Conservation (phyloP, 768 basidiomycete genomes). For the Hysterangium stoloniferum region DNA sequence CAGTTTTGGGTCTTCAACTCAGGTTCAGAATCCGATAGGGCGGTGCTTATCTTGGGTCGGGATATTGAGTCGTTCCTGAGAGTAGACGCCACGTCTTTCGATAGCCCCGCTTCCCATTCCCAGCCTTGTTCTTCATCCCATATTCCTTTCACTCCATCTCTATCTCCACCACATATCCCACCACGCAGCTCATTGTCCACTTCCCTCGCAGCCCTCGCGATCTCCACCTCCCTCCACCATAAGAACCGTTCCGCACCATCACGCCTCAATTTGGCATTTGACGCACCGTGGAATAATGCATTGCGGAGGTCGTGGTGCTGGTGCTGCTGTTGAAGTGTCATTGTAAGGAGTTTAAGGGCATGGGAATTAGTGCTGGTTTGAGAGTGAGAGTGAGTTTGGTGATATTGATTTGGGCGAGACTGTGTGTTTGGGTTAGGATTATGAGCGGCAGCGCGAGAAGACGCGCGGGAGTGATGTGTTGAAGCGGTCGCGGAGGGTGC, state of each 20-base stretch:
- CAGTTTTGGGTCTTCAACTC: too few relatives aligned
- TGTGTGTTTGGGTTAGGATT: not conserved
- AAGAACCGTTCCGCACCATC: constrained; percentile 8
- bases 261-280: not conserved
- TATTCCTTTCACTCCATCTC: not conserved
- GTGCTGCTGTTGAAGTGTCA: too few relatives aligned
- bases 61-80: not conserved
- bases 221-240: constrained; percentile 1
- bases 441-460: not conserved
- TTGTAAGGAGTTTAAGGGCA: too few relatives aligned
- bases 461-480: not conserved
- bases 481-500: not conserved
- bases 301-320: constrained; percentile 5
- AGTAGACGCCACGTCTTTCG: not conserved
- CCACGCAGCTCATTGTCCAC: not conserved
- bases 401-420: not conserved
- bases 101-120: not conserved
- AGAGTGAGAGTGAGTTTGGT: too few relatives aligned
- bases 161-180: not conserved
- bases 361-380: too few relatives aligned
- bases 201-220: not conserved
- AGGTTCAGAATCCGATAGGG: not conserved
- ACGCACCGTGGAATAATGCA: not conserved
- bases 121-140: not conserved
- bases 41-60: not conserved